phyloP scores from a whole-genome alignment of 2,329 filamentous ascomycete species.

The Ilyonectria sp. region DNA sequence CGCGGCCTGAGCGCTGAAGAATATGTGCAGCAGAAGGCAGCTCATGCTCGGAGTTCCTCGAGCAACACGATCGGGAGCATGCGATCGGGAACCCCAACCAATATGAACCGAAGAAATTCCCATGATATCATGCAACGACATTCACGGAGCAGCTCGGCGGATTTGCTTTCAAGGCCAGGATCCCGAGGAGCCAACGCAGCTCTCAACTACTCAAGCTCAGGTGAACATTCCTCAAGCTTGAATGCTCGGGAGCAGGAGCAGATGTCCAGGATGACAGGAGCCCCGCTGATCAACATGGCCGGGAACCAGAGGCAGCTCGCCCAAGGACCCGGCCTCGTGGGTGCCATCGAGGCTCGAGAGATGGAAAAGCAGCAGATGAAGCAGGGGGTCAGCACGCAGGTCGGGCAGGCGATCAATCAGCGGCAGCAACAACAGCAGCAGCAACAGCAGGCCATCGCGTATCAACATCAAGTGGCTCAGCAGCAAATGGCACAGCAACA shows the following conservation, averaged over 20 bases:
- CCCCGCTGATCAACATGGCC: slow-evolving; percentile 79
- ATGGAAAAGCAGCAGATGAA: slow-evolving; percentile 73
- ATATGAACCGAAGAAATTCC: slow-evolving; percentile 57
- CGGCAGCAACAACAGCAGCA: slow-evolving; percentile 40
- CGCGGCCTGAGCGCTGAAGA: slow-evolving; percentile 82
- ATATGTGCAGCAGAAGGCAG: slow-evolving; percentile 84
- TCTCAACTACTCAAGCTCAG: slow-evolving; percentile 62
- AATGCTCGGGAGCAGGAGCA: slow-evolving; percentile 92
- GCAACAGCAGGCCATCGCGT: slow-evolving; percentile 49
- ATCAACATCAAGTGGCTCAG: slow-evolving; percentile 53
- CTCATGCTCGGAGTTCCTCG: slow-evolving; percentile 73
- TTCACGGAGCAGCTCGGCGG: slow-evolving; percentile 61
- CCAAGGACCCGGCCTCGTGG: slow-evolving; percentile 76
- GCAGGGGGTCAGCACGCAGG: slow-evolving; percentile 28
- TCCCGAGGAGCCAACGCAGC: slow-evolving; percentile 72
- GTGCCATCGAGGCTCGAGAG: slow-evolving; percentile 85
- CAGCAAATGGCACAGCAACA: slow-evolving; percentile 48
- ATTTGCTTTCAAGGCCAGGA: slow-evolving; percentile 65
- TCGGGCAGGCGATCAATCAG: slow-evolving; percentile 49
- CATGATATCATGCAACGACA: slow-evolving; percentile 58
- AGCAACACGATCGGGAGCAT: slow-evolving; percentile 58
- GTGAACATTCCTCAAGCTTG: slow-evolving; percentile 69
- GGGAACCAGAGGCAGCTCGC: slow-evolving; percentile 66
- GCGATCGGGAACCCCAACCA: slow-evolving; percentile 47
- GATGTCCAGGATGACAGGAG: slow-evolving; percentile 85